Evolutionary conservation across 306 rosid genomes (phyloP).

Genomic region (Trichosanthes cucumerina): DNA sequence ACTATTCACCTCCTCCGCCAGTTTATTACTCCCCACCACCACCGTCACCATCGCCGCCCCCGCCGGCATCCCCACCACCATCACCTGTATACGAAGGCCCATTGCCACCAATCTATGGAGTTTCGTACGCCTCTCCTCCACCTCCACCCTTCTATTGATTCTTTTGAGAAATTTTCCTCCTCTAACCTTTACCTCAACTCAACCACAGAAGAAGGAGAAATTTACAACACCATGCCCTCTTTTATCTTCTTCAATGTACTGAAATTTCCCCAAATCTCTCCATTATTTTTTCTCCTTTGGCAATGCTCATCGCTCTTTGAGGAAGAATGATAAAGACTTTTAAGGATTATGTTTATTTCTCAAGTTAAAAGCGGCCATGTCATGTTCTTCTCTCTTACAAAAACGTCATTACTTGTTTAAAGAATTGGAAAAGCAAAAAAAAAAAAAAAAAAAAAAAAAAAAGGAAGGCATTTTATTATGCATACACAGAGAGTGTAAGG

Average conservation of each 20-base stretch:
- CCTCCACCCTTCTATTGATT: slow-evolving; percentile 96
- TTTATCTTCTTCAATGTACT: slow-evolving; percentile 21
- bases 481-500: slow-evolving; percentile 31
- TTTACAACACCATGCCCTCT: slow-evolving; percentile 24
- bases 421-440: background rate
- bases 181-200: slow-evolving; percentile 38
- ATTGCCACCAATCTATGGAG: slow-evolving; percentile 71
- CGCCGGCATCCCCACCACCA: slow-evolving; percentile 39
- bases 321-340: slow-evolving; percentile 11
- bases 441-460: background rate
- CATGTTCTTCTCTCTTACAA: slow-evolving; percentile 10
- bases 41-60: slow-evolving; percentile 33
- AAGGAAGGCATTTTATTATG: background rate
- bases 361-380: background rate
- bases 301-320: slow-evolving; percentile 66
- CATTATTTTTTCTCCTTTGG: slow-evolving; percentile 25
- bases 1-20: slow-evolving; percentile 25
- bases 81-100: slow-evolving; percentile 93
- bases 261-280: slow-evolving; percentile 4
- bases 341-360: background rate
- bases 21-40: slow-evolving; percentile 29
- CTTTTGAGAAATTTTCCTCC: slow-evolving; percentile 72
- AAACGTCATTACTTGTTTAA: background rate
- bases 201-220: slow-evolving; percentile 12
- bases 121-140: slow-evolving; percentile 87